A percentile compares a stretch with the other conserved stretches of the same genome.
phyloP scores from a whole-genome alignment of 2,329 filamentous ascomycete genomes.

The Septoria linicola region DNA sequence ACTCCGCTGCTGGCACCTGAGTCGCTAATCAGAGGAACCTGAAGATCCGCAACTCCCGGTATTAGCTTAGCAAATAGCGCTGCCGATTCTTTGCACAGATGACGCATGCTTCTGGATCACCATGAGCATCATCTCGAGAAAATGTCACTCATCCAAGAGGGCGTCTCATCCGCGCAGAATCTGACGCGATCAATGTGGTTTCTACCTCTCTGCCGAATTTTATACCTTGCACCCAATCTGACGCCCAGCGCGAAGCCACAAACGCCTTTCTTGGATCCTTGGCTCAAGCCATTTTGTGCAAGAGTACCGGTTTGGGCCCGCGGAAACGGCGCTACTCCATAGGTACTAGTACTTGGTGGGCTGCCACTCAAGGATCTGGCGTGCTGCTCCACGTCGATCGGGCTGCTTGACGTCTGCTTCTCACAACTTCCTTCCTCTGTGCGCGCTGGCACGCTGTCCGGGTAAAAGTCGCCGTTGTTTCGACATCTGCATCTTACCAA shows the following conservation, averaged over 20 bases:
- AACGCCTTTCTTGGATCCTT: conserved; percentile 10
- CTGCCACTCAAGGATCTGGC: conserved; percentile 2
- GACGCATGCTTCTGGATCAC: conserved; percentile 1
- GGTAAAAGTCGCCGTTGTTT: conserved; percentile 15
- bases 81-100: conserved; percentile 4
- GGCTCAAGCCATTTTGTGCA: conserved; percentile 2
- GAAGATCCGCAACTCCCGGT: conserved; percentile 1
- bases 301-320: conserved; percentile 7
- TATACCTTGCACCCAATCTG: not conserved
- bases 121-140: not conserved
- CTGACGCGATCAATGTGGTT: not conserved
- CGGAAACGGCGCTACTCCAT: conserved; percentile 9
- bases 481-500: conserved; percentile 12
- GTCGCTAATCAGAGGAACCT: not conserved
- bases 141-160: not conserved
- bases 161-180: not conserved
- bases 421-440: not conserved
- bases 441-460: conserved; percentile 1
- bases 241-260: conserved; percentile 15
- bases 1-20: not conserved
- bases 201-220: not conserved
- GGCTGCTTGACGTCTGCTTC: conserved; percentile 1
- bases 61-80: conserved; percentile 1
- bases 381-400: conserved; percentile 12
- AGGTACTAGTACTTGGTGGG: conserved; percentile 4